Base-by-base conservation (phyloP, 371 early-diverging fungal genomes). In the Mortierella sp. region DNA sequence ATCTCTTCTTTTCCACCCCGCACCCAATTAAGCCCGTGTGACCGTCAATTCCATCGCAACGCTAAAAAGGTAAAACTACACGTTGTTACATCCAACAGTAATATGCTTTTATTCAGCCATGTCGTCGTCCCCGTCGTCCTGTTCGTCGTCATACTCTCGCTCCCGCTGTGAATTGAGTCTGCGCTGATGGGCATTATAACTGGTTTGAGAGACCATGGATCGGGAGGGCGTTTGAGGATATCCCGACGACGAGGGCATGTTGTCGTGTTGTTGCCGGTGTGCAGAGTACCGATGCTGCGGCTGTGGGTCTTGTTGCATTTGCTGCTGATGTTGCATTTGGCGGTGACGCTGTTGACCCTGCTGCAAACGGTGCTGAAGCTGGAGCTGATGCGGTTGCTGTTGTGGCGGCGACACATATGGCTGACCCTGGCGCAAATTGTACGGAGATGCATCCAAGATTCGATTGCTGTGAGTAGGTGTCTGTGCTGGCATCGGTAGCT, bases 91-190 rank as follows among this genome's bases (percentile, higher is more conserved):
- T n/a, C n/a, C n/a, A n/a, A n/a, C n/a, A n/a, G n/a, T n/a, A n/a
- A n/a, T n/a, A n/a, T n/a, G n/a, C n/a, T 2, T 70, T 47, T 76
- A 78, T 47, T 80, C 80, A 50, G 72, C 72, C 72, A 75, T 76
- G 7, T 72, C 80, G n/a, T 73, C 79, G 10, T 74, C 75, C 26
- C 52, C 60, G 45, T 79, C 80, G 6, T 70, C 75, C 10, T 45
- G 48, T n/a, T 80, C 80, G 52, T 80, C 76, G 63, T 80, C 76
- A 60, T 75, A 75, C 45, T 80, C 80, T 28, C 72, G 72, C 34
- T 80, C 80, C 3, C 76, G 76, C 44, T 75, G 76, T 26, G 78
- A 48, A 68, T 9, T 50, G 24, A 72, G 48, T 38, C 63, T 65
- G 34, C 68, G 68, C 19, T 38, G 42, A 24, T 68, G 68, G 44